Percentiles rank a stretch among this genome's conserved stretches.
Evolutionary conservation across 2,329 filamentous ascomycete species (phyloP).

Genomic region (Sclerotinia spermophila): DNA sequence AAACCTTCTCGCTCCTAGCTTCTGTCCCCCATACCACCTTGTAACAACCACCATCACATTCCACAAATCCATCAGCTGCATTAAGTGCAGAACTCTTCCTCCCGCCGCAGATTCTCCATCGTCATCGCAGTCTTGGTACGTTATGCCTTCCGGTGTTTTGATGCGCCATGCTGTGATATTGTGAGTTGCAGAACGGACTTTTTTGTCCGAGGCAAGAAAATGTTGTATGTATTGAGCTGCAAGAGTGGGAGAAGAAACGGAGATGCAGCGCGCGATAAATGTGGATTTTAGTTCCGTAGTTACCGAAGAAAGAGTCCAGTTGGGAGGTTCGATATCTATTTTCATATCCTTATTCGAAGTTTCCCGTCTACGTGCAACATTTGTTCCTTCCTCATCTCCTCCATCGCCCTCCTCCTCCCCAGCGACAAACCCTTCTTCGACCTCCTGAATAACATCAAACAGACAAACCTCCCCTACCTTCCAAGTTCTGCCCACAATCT

Average conservation of each 20-base stretch:
- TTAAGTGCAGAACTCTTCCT: slow-evolving; percentile 75
- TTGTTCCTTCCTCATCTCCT: not conserved
- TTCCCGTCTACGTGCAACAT: not conserved
- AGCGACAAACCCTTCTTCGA: slow-evolving; percentile 40
- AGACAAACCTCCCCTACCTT: slow-evolving; percentile 75
- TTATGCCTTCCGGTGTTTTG: slow-evolving; percentile 48
- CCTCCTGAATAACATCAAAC: slow-evolving; percentile 84
- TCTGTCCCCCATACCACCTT: slow-evolving; percentile 90
- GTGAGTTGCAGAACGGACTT: slow-evolving; percentile 81
- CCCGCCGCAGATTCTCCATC: slow-evolving; percentile 95
- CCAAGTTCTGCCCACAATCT: slow-evolving; percentile 65
- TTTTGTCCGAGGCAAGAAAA: slow-evolving; percentile 77
- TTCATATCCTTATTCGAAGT: slow-evolving; percentile 24
- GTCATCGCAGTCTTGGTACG: slow-evolving; percentile 89
- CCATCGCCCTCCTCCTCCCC: not conserved
- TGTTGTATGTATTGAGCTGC: slow-evolving; percentile 70
- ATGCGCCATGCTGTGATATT: slow-evolving; percentile 97
- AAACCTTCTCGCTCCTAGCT: slow-evolving; percentile 85
- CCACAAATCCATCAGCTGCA: slow-evolving; percentile 95
- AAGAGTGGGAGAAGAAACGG: slow-evolving; percentile 65
- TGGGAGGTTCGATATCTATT: slow-evolving; percentile 32
- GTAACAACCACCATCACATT: slow-evolving; percentile 89
- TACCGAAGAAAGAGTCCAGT: slow-evolving; percentile 72
- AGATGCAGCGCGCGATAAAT: slow-evolving; percentile 75
- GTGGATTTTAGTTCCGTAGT: slow-evolving; percentile 81